Evolutionary conservation across 352 stramenopile genomes (phyloP).

Genomic region (Elongisporangium prolatum): DNA sequence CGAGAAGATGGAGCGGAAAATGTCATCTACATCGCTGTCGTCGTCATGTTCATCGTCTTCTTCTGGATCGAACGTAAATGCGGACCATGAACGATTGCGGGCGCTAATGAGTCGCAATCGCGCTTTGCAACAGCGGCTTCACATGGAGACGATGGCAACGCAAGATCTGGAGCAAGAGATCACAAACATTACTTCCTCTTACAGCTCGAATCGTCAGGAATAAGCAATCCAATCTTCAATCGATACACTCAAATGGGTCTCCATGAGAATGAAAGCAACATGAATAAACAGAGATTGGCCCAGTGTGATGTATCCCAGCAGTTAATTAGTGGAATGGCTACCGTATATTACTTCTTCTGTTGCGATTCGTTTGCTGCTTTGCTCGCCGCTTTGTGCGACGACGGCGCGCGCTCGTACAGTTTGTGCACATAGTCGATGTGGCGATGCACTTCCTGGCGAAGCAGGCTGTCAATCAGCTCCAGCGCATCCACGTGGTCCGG

Average conservation of each 20-base stretch:
- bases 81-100: conserved; percentile 65
- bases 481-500: conserved; percentile 18
- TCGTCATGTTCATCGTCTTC: conserved; percentile 23
- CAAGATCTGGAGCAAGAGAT: conserved; percentile 72
- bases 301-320: no score
- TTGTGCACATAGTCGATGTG: conserved; percentile 64
- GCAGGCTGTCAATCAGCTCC: conserved; percentile 23
- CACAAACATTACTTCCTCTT: conserved; percentile 45
- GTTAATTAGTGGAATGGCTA: not conserved
- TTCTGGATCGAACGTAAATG: conserved; percentile 13
- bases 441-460: conserved; percentile 50
- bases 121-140: conserved; percentile 66
- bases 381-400: conserved; percentile 8
- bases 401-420: conserved; percentile 27
- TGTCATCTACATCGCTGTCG: conserved; percentile 28
- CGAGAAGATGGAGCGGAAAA: conserved; percentile 12
- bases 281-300: no score
- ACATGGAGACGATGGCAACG: conserved; percentile 67
- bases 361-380: conserved; percentile 14
- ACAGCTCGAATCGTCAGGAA: not conserved
- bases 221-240: not conserved
- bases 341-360: conserved; percentile 14
- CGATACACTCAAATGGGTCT: not conserved
- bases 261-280: not conserved
- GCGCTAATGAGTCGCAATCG: conserved; percentile 75